Conservation (phyloP, 2,329 filamentous ascomycete species). For the Graphiopsis chlorocephala region DNA sequence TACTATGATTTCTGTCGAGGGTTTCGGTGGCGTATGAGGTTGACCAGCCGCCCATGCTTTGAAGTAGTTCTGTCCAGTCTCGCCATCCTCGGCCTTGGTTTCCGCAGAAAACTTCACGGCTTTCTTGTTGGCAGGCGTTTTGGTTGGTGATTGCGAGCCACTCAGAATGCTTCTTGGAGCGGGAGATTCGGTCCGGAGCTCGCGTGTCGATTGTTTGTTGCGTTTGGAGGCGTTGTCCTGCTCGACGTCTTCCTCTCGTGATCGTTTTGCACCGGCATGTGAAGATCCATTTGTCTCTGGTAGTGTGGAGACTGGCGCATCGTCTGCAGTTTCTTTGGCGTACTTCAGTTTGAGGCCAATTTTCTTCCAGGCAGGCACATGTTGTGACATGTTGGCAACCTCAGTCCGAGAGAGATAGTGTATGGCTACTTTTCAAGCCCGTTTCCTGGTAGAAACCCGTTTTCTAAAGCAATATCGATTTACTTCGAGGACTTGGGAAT, state of each 20-base stretch:
- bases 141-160: conserved; percentile 13
- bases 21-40: conserved; percentile 12
- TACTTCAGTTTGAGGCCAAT: conserved; percentile 60
- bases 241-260: conserved; percentile 11
- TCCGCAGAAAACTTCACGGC: conserved; percentile 65
- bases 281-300: conserved; percentile 5
- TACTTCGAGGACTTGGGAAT: neutral
- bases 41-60: conserved; percentile 44
- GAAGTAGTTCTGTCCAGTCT: conserved; percentile 49
- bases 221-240: neutral
- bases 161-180: conserved; percentile 5
- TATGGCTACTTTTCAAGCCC: neutral
- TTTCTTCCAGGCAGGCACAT: conserved; percentile 59
- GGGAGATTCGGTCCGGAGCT: neutral
- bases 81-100: conserved; percentile 58
- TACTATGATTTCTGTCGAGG: conserved; percentile 2
- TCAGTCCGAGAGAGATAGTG: neutral
- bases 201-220: conserved; percentile 3
- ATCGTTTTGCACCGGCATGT: conserved; percentile 10
- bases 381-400: conserved; percentile 7
- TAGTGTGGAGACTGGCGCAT: conserved; percentile 1
- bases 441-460: neutral
- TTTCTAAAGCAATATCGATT: neutral
- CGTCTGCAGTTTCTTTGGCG: conserved; percentile 37
- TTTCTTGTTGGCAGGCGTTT: conserved; percentile 39